Conservation (phyloP, 2,329 filamentous ascomycete genomes). For the Pleochaeta shiraiana region DNA sequence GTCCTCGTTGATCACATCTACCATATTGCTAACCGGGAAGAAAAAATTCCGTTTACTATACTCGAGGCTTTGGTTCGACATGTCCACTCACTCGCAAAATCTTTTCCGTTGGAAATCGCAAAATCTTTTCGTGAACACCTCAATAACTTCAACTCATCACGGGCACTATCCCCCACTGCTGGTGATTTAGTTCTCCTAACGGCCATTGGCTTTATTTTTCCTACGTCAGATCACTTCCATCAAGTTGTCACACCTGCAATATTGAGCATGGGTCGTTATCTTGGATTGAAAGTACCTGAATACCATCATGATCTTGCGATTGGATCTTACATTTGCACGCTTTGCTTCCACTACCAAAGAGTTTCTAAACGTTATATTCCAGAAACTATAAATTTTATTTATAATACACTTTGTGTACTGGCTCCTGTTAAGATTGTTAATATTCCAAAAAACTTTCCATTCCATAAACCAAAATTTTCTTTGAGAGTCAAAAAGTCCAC, state of each 20-base stretch:
- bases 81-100: conserved; percentile 78
- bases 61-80: conserved; percentile 72
- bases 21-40: conserved; percentile 23
- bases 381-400: conserved; percentile 61
- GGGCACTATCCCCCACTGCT: conserved; percentile 30
- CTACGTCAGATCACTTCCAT: conserved; percentile 94
- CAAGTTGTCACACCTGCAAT: conserved; percentile 81
- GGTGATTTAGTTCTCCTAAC: conserved; percentile 72
- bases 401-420: conserved; percentile 50
- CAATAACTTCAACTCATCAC: conserved; percentile 26
- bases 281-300: conserved; percentile 54
- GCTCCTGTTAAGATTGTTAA: conserved; percentile 30
- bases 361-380: conserved; percentile 76
- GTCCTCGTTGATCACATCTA: conserved; percentile 41
- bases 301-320: conserved; percentile 42
- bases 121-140: conserved; percentile 59
- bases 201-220: conserved; percentile 66
- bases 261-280: conserved; percentile 61
- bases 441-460: conserved; percentile 34
- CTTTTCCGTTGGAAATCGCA: conserved; percentile 57
- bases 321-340: conserved; percentile 58
- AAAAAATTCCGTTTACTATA: conserved; percentile 37
- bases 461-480: conserved; percentile 31
- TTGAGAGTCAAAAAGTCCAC: conserved; percentile 28
- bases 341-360: conserved; percentile 64